phyloP scores from a whole-genome alignment of 2,329 filamentous ascomycete species.

The Thermothelomyces thermophilus region DNA sequence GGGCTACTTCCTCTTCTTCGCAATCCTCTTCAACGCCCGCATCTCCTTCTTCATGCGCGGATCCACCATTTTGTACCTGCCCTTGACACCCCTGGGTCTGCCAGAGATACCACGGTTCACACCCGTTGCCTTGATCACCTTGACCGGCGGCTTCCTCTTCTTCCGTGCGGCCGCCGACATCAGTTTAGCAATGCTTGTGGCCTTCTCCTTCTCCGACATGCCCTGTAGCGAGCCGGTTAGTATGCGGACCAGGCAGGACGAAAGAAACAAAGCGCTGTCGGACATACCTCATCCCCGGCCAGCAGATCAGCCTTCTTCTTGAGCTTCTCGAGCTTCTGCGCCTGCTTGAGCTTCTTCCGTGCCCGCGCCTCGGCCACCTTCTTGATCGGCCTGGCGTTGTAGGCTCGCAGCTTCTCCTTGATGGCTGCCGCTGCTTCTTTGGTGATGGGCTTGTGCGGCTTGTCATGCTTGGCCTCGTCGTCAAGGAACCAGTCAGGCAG shows the following conservation, averaged over 20 bases:
- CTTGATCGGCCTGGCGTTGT: constrained; percentile 96
- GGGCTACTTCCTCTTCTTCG: constrained; percentile 54
- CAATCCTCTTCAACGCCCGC: constrained; percentile 70
- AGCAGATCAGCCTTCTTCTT: constrained; percentile 94
- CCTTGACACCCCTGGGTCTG: constrained; percentile 85
- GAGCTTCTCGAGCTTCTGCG: constrained; percentile 84
- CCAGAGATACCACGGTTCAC: constrained; percentile 79
- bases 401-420: constrained; percentile 85
- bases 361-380: constrained; percentile 96
- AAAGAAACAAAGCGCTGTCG: background rate
- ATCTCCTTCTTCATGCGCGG: constrained; percentile 94
- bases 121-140: constrained; percentile 82
- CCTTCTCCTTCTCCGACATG: constrained; percentile 94
- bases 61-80: constrained; percentile 96
- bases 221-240: constrained; percentile 34
- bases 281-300: constrained; percentile 65
- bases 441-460: constrained; percentile 78
- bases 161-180: constrained; percentile 71
- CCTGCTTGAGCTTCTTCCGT: constrained; percentile 93
- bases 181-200: constrained; percentile 71
- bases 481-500: constrained; percentile 98
- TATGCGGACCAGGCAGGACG: background rate
- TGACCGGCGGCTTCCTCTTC: constrained; percentile 76
- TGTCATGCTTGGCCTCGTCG: constrained; percentile 80
- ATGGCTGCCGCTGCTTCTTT: constrained; percentile 87